Evolutionary conservation across 192 early-diverging fungal genomes (phyloP), one percentile per base, ranked within the genome.

Genomic region (Entomortierella parvispora): DNA sequence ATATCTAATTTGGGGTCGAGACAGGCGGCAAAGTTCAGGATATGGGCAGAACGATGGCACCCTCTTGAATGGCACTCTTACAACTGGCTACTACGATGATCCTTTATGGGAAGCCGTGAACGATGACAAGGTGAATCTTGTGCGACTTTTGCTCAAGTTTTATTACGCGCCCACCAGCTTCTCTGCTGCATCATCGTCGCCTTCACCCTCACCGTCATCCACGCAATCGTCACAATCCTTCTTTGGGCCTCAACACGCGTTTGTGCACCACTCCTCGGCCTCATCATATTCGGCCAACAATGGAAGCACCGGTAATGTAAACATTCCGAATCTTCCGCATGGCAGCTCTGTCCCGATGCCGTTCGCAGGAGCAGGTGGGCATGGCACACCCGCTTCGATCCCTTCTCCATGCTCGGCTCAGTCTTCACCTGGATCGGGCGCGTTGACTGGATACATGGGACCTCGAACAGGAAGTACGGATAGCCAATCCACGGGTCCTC

Each of bases 321-420:
- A 68, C 18, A 68, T 77, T n/a, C 65, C 74, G 12, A 67, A 45
- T 44, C 11, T 71, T 7, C 69, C 69, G 0, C 74, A 68, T 68
- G 64, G 65, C 37, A 45, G 52, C 0, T 67, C 71, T 5, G 66
- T 77, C 14, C 74, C 74, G 1, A 58, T 68, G 74, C 74, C 74
- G 11, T 77, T 77, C 20, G 74, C 66, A 3, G 42, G 61, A 31
- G 56, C 50, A 32, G 59, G 60, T 11, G 74, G 74, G 2, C 65
- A 68, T 28, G 74, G 74, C 26, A 68, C 74, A 14, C 74, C 74
- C 25, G 52, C 74, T 11, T 77, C 74, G 12, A 68, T 68, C 11
- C 74, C 74, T 22, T 77, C 74, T 7, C 74, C 74, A n/a, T 77
- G 59, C 28, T 77, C 74, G n/a, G 74, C 74, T 1, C 74, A 77